Base-by-base conservation (phyloP, 2,329 filamentous ascomycete genomes). In the Colletotrichum noveboracense region DNA sequence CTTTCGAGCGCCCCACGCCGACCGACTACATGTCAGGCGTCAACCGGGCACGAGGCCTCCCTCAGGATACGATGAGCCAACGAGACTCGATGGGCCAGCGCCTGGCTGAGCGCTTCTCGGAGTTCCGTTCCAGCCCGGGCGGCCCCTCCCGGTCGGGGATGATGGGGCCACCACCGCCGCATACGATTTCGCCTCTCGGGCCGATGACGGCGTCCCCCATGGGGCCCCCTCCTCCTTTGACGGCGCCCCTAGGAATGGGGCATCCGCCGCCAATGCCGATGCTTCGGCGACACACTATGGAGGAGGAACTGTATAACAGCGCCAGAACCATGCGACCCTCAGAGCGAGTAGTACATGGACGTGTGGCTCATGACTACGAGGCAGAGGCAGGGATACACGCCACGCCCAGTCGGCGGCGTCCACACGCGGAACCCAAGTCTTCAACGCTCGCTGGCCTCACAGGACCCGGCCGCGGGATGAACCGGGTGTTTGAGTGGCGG, bases 61-160 rank as follows among this genome's bases (percentile, higher is more conserved):
- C 86, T 26, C 84, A 82, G 10, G 84, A 81, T 21, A 88, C 88
- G 6, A 84, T 88, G 79, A 88, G 90, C 71, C 86, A 86, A 60
- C 87, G 89, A 24, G 43, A 81, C 21, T 88, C 88, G 5, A 84
- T 88, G 79, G 88, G 90, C 71, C 86, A 86, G 60, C 87, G 89
- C 26, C 84, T 90, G 12, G 89, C 88, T 5, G 88, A 88, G 55
- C 85, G 89, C 12, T 88, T 90, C 75, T 83, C 88, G 21, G 89
- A 89, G 67, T 82, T 82, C 70, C 85, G 87, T 24, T 82, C 83
- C 52, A 82, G 76, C 74, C 74, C 82, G 80, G 65, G 64, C 34
- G 24, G 77, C 69, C 61, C 76, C 28, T 62, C 58, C 62, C 69
- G 79, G 66, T 76, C 76, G 21, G 76, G 78, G 74, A 75, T 71